phyloP scores from a whole-genome alignment of 306 rosid genomes.

The Prunus dulcis region DNA sequence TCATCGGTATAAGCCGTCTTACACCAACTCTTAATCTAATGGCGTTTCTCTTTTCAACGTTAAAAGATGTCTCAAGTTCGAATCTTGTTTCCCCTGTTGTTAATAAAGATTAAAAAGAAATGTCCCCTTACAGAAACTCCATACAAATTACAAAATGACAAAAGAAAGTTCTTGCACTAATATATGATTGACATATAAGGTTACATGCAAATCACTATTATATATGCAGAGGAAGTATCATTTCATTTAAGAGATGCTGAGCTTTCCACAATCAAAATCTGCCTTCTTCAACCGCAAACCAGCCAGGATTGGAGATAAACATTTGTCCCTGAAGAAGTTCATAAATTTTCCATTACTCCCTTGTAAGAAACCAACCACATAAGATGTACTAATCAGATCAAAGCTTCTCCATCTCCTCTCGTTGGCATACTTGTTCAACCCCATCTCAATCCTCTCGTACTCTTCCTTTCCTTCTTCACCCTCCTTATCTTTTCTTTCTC shows the following conservation, averaged over 20 bases:
- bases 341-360: slow-evolving; percentile 32
- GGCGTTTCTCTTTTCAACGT: not conserved
- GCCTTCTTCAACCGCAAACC: slow-evolving; percentile 22
- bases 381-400: slow-evolving; percentile 36
- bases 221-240: not conserved
- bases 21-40: not conserved
- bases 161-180: too few relatives aligned
- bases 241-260: slow-evolving; percentile 17
- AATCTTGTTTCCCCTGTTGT: not conserved
- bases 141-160: not conserved
- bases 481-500: not conserved
- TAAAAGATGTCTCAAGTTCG: not conserved
- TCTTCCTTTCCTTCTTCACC: slow-evolving; percentile 25
- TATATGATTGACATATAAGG: too few relatives aligned
- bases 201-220: not conserved
- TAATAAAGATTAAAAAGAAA: not conserved
- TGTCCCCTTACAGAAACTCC: not conserved
- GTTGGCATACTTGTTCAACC: slow-evolving; percentile 53
- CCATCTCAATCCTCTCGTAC: slow-evolving; percentile 37
- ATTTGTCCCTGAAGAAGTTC: slow-evolving; percentile 44
- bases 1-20: not conserved
- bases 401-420: slow-evolving; percentile 71
- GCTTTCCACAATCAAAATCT: slow-evolving; percentile 59
- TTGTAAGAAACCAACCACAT: slow-evolving; percentile 42
- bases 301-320: slow-evolving; percentile 36